A percentile compares a stretch with the other conserved stretches of the same genome.
Evolutionary conservation across 306 rosid genomes (phyloP).

Genomic region (Lotus japonicus): DNA sequence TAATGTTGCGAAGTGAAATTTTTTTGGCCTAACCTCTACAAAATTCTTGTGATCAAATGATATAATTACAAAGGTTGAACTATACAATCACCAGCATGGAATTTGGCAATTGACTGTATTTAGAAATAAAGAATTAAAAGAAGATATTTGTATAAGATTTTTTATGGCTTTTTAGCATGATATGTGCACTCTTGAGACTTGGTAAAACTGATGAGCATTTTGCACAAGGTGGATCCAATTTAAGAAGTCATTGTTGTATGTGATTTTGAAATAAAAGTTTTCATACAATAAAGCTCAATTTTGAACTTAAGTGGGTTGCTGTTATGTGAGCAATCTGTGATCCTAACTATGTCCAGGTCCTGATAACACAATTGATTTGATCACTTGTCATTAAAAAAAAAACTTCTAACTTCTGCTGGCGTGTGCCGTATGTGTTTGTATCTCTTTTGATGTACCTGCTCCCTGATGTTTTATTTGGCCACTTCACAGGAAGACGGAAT

Average conservation of each 20-base stretch:
- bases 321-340: neutral
- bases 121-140: neutral
- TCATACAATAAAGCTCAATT: neutral
- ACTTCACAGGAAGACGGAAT: constrained; percentile 40
- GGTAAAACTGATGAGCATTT: neutral
- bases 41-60: neutral
- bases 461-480: neutral
- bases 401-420: neutral
- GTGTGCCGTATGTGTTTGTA: neutral
- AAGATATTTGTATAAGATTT: neutral
- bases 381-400: no score
- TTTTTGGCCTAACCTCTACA: neutral
- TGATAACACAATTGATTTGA: neutral
- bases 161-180: neutral
- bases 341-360: neutral
- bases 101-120: neutral
- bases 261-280: neutral
- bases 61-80: neutral
- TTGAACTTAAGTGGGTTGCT: constrained; percentile 3
- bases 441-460: neutral
- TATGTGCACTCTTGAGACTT: neutral
- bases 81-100: neutral
- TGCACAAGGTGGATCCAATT: neutral
- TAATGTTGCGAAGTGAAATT: neutral
- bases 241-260: neutral